A percentile compares a stretch with the other conserved stretches of the same genome.
phyloP scores from a whole-genome alignment of 768 basidiomycete genomes.

The Podaxis carcinomalis region DNA sequence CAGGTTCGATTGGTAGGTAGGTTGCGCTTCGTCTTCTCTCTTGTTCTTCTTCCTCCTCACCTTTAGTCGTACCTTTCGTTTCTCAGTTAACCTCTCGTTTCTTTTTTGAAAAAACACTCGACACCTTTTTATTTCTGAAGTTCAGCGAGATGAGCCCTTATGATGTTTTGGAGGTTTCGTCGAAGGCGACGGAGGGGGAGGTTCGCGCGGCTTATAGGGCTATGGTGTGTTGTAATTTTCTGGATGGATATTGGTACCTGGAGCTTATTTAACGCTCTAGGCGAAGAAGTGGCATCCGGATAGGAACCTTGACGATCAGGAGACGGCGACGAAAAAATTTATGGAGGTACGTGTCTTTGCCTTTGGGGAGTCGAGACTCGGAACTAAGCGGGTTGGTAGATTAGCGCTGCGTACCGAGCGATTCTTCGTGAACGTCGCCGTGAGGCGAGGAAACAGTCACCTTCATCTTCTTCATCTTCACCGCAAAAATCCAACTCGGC shows the following conservation, averaged over 20 bases:
- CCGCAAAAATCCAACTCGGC: not conserved
- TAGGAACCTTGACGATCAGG: slow-evolving; percentile 4
- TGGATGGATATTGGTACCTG: not conserved
- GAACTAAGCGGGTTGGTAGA: not conserved
- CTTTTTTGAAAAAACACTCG: not conserved
- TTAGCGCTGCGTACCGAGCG: slow-evolving; percentile 3
- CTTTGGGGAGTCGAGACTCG: not conserved
- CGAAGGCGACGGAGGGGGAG: slow-evolving; percentile 4
- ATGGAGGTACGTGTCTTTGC: not conserved
- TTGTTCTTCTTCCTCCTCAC: not conserved
- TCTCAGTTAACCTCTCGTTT: not conserved
- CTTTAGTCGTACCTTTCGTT: not conserved
- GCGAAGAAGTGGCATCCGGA: slow-evolving; percentile 11
- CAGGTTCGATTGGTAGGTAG: not conserved
- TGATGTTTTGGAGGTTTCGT: slow-evolving; percentile 6
- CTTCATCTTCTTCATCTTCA: not conserved
- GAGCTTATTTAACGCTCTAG: not conserved
- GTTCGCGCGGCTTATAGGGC: slow-evolving; percentile 5
- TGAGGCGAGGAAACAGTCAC: not conserved
- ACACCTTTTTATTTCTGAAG: not conserved
- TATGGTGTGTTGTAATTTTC: not conserved
- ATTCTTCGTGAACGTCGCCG: slow-evolving; percentile 3
- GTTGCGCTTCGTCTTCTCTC: not conserved
- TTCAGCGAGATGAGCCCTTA: slow-evolving; percentile 1
- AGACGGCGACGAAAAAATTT: slow-evolving; percentile 4